Evolutionary conservation across 148 eudicot genomes (phyloP).

Genomic region (Cornus florida): DNA sequence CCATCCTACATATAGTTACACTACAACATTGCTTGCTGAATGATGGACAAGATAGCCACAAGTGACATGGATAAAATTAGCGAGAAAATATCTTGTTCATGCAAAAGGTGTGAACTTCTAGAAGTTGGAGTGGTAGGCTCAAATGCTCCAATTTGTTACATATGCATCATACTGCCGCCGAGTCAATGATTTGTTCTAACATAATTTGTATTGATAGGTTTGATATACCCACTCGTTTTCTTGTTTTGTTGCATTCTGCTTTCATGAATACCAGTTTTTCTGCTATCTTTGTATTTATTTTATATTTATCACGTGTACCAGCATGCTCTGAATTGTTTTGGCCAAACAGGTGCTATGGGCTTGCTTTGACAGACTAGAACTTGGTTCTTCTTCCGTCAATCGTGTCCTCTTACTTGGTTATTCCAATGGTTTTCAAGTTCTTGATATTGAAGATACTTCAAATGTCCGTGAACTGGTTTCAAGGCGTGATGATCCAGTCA

Average conservation of each 20-base stretch:
- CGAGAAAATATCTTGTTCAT: too few species aligned
- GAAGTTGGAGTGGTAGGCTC: too few species aligned
- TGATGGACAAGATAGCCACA: too few species aligned
- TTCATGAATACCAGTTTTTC: background rate
- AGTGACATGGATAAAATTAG: too few species aligned
- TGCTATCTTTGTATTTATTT: background rate
- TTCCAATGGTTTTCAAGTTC: slow-evolving; percentile 87
- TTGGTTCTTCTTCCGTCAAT: slow-evolving; percentile 54
- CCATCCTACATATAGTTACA: too few species aligned
- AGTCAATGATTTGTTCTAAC: too few species aligned
- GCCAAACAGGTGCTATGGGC: slow-evolving; percentile 83
- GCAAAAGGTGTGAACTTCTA: too few species aligned
- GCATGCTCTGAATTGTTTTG: slow-evolving; percentile 9
- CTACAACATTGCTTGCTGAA: too few species aligned
- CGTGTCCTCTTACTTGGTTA: slow-evolving; percentile 87
- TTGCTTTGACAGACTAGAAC: slow-evolving; percentile 88
- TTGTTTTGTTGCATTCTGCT: background rate
- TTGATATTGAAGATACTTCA: slow-evolving; percentile 92
- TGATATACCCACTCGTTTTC: too few species aligned
- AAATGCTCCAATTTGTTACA: too few species aligned
- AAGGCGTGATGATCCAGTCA: slow-evolving; percentile 85
- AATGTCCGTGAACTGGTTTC: slow-evolving; percentile 83
- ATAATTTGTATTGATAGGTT: too few species aligned
- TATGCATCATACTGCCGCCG: too few species aligned
- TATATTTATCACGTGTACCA: background rate